These are phyloP conservation scores for Trametes coccinea DNA, from an alignment of 768 basidiomycete species.

Conservation along the genomic window DNA sequence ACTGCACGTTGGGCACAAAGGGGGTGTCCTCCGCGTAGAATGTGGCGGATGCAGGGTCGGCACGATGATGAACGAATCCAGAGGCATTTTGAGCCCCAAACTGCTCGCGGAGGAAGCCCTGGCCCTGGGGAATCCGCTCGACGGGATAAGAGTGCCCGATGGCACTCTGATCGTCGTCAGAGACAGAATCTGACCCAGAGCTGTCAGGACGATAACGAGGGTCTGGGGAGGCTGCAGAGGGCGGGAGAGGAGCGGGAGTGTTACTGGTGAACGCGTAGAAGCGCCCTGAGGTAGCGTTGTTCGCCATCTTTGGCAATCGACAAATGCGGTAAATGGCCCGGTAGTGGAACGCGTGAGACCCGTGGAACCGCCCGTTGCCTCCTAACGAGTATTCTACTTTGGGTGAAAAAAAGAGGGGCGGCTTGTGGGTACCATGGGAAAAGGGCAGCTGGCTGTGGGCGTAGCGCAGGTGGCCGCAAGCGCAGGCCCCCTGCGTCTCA, in stretches of 20 bases:
- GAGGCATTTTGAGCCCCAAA: constrained; percentile 13
- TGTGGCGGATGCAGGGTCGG: constrained; percentile 14
- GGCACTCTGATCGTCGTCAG: constrained; percentile 17
- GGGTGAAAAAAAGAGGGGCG: constrained; percentile 13
- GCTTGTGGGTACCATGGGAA: constrained; percentile 8
- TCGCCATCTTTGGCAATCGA: constrained; percentile 27
- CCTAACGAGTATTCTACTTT: constrained; percentile 15
- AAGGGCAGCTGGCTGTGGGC: constrained; percentile 11
- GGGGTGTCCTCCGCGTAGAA: constrained; percentile 24
- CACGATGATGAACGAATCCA: constrained; percentile 6
- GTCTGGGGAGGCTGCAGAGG: constrained; percentile 13
- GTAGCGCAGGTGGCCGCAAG: neutral
- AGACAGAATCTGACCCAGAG: constrained; percentile 23
- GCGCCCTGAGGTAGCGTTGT: constrained; percentile 24
- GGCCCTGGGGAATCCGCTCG: constrained; percentile 12
- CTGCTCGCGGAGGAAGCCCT: constrained; percentile 6
- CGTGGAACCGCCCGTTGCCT: constrained; percentile 1
- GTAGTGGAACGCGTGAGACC: constrained; percentile 25
- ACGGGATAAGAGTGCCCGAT: constrained; percentile 8
- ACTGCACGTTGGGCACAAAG: constrained; percentile 19
- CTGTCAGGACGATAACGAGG: constrained; percentile 12
- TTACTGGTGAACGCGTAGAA: constrained; percentile 20
- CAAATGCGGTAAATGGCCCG: constrained; percentile 21
- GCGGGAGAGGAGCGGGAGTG: constrained; percentile 17
- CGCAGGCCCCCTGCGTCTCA: neutral